These are phyloP conservation scores for Gyromitra esculenta DNA, from an alignment of 2,329 filamentous ascomycete genomes.

Conservation along the genomic window DNA sequence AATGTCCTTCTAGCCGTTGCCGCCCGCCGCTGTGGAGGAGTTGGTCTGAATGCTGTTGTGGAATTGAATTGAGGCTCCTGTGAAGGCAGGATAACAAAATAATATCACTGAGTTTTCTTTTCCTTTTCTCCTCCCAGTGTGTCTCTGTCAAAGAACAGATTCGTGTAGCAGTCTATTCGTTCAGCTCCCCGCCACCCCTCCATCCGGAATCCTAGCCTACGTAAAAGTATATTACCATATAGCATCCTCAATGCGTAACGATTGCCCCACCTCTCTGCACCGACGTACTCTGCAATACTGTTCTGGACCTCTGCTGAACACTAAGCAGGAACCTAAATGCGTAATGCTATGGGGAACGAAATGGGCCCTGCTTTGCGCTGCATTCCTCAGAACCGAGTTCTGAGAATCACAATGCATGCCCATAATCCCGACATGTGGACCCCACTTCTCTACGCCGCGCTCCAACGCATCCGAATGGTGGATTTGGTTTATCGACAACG, in stretches of 20 bases:
- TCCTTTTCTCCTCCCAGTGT: too few species aligned
- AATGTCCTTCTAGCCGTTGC: constrained; percentile 2
- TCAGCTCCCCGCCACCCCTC: neutral
- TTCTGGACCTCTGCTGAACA: constrained; percentile 27
- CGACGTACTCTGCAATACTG: neutral
- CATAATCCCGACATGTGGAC: constrained; percentile 2
- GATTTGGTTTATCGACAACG: neutral
- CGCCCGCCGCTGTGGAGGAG: constrained; percentile 24
- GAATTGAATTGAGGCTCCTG: neutral
- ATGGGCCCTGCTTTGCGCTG: neutral
- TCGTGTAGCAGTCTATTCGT: too few species aligned
- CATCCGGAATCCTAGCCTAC: neutral
- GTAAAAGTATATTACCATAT: neutral
- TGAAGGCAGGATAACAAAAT: too few species aligned
- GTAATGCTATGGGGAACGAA: neutral
- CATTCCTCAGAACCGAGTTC: neutral
- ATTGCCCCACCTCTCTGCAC: neutral
- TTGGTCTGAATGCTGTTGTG: neutral
- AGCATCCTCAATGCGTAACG: constrained; percentile 10
- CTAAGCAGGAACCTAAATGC: constrained; percentile 23
- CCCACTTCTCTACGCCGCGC: constrained; percentile 2
- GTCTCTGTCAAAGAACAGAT: too few species aligned
- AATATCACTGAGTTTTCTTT: too few species aligned
- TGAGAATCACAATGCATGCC: neutral
- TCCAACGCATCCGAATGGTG: neutral